Evolutionary conservation across 495 filamentous ascomycete species (phyloP).

Genomic region (Talaromyces wortmannii): DNA sequence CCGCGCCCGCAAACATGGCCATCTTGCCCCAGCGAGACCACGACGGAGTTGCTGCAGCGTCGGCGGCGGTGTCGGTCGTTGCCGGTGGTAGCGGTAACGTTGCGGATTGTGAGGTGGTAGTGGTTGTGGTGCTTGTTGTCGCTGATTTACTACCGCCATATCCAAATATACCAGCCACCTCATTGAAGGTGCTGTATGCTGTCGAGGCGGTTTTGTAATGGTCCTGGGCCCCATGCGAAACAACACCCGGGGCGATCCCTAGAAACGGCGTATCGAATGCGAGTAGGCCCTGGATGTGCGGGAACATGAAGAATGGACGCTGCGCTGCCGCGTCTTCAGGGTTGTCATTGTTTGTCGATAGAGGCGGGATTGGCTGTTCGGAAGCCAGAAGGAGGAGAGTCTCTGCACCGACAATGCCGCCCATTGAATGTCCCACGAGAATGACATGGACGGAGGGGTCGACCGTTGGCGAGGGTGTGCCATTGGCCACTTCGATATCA

Average conservation of each 20-base stretch:
- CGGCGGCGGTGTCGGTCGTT: slow-evolving; percentile 22
- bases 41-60: slow-evolving; percentile 48
- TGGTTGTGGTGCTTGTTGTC: slow-evolving; percentile 2
- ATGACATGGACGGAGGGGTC: slow-evolving; percentile 83
- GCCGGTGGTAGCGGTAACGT: slow-evolving; percentile 18
- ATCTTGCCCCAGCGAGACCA: slow-evolving; percentile 75
- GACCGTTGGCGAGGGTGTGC: slow-evolving; percentile 79
- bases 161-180: slow-evolving; percentile 55
- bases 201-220: slow-evolving; percentile 70
- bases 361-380: slow-evolving; percentile 55
- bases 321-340: slow-evolving; percentile 17
- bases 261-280: slow-evolving; percentile 95
- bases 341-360: slow-evolving; percentile 13
- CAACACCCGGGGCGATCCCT: slow-evolving; percentile 80
- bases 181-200: slow-evolving; percentile 61
- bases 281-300: slow-evolving; percentile 73
- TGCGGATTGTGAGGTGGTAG: slow-evolving; percentile 4
- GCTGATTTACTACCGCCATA: slow-evolving; percentile 25
- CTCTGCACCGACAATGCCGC: slow-evolving; percentile 92
- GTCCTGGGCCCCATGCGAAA: slow-evolving; percentile 81
- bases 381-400: slow-evolving; percentile 62
- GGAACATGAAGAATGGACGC: slow-evolving; percentile 47
- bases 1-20: slow-evolving; percentile 76
- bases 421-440: slow-evolving; percentile 91
- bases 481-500: slow-evolving; percentile 79